Conservation (phyloP, 495 filamentous ascomycete species). For the Penicillium samsonianum region DNA sequence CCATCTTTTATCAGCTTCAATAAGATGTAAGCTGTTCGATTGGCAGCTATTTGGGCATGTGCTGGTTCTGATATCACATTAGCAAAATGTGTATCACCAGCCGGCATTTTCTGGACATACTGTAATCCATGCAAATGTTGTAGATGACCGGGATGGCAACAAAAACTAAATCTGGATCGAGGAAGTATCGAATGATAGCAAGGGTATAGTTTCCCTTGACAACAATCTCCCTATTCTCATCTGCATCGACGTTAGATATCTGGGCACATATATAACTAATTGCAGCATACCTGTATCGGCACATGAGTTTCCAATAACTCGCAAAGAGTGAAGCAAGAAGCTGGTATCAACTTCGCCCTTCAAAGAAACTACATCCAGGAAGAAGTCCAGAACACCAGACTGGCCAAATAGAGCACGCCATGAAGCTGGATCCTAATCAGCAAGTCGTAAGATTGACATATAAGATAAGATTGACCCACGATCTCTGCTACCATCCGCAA, state of each 20-base stretch:
- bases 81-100: slow-evolving; percentile 10
- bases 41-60: slow-evolving; percentile 62
- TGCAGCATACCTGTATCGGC: slow-evolving; percentile 66
- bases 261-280: background rate
- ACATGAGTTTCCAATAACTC: slow-evolving; percentile 77
- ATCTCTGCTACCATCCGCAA: slow-evolving; percentile 68
- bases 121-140: slow-evolving; percentile 75
- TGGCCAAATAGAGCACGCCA: slow-evolving; percentile 68
- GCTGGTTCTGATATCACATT: slow-evolving; percentile 43
- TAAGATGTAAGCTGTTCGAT: slow-evolving; percentile 51
- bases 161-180: slow-evolving; percentile 50
- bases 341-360: slow-evolving; percentile 34
- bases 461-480: slow-evolving; percentile 50
- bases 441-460: slow-evolving; percentile 2
- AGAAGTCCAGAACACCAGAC: slow-evolving; percentile 67
- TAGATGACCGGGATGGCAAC: slow-evolving; percentile 68
- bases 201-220: slow-evolving; percentile 58
- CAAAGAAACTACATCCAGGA: slow-evolving; percentile 55
- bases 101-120: slow-evolving; percentile 37
- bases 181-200: slow-evolving; percentile 55
- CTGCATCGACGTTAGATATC: slow-evolving; percentile 41
- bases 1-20: slow-evolving; percentile 40
- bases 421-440: slow-evolving; percentile 44
- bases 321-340: slow-evolving; percentile 57
- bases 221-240: slow-evolving; percentile 71